Evolutionary conservation across 208 protist genomes (phyloP).

Genomic region (Borovskyia barvae): DNA sequence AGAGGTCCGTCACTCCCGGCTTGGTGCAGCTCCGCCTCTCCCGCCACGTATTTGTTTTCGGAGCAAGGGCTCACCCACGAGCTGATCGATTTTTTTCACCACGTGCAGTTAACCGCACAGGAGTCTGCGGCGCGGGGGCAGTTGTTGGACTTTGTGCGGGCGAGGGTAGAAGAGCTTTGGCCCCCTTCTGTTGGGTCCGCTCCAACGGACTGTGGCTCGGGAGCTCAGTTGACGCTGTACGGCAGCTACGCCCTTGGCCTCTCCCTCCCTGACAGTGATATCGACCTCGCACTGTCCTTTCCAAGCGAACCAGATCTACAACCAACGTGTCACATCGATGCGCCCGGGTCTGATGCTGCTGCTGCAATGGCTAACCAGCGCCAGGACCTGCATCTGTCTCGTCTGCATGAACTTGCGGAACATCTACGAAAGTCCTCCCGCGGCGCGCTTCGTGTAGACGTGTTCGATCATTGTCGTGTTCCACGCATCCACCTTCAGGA

Average conservation of each 20-base stretch:
- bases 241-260: constrained; percentile 63
- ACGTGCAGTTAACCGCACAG: constrained; percentile 21
- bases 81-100: constrained; percentile 42
- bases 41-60: constrained; percentile 22
- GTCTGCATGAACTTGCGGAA: constrained; percentile 21
- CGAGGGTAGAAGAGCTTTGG: constrained; percentile 28
- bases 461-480: constrained; percentile 52
- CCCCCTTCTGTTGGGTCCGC: not conserved
- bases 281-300: constrained; percentile 40
- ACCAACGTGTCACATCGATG: not conserved
- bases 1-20: no score
- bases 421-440: constrained; percentile 4
- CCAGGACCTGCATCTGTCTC: constrained; percentile 20
- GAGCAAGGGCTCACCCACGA: constrained; percentile 43
- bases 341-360: not conserved
- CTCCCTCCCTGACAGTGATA: constrained; percentile 54
- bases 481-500: constrained; percentile 44
- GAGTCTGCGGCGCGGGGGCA: constrained; percentile 26
- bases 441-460: constrained; percentile 20
- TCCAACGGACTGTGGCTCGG: no score
- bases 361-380: not conserved
- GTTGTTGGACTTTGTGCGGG: constrained; percentile 26
- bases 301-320: constrained; percentile 16
- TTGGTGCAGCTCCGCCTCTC: constrained; percentile 11
- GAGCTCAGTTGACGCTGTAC: constrained; percentile 50